Conservation (phyloP, 1,139 yeast species). For the Martiniozyma asiatica region DNA sequence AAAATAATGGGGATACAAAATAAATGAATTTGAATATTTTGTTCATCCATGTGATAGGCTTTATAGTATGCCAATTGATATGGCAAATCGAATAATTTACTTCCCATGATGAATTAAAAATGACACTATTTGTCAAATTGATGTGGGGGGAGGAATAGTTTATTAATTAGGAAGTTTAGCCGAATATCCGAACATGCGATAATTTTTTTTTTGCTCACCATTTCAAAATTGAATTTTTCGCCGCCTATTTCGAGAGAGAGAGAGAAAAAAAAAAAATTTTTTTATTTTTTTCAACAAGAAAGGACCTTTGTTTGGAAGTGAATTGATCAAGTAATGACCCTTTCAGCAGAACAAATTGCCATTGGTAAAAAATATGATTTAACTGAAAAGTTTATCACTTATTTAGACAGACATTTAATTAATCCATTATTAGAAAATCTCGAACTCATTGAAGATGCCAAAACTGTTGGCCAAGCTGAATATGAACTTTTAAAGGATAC, state of each 20-base stretch:
- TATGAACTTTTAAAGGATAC: constrained; percentile 43
- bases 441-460: constrained; percentile 32
- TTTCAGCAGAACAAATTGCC: constrained; percentile 20
- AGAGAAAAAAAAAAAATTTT: too few relatives aligned
- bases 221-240: too few relatives aligned
- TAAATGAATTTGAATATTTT: constrained; percentile 68
- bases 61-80: constrained; percentile 74
- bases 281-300: too few relatives aligned
- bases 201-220: too few relatives aligned
- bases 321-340: constrained; percentile 1
- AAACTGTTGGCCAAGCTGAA: constrained; percentile 32
- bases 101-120: too few relatives aligned
- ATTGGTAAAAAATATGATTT: constrained; percentile 35
- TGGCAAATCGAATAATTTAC: constrained; percentile 46
- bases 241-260: too few relatives aligned
- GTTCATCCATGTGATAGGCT: constrained; percentile 46
- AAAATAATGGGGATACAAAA: constrained; percentile 72
- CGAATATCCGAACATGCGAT: too few relatives aligned
- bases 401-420: constrained; percentile 45
- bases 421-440: constrained; percentile 41
- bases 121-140: too few relatives aligned
- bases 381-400: constrained; percentile 39
- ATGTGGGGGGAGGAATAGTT: too few relatives aligned
- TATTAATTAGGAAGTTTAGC: too few relatives aligned
- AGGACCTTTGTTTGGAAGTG: too few relatives aligned